Percentiles rank a stretch among this genome's conserved stretches.
Conservation (phyloP, 2,329 filamentous ascomycete species). For the Rasamsonia emersonii region DNA sequence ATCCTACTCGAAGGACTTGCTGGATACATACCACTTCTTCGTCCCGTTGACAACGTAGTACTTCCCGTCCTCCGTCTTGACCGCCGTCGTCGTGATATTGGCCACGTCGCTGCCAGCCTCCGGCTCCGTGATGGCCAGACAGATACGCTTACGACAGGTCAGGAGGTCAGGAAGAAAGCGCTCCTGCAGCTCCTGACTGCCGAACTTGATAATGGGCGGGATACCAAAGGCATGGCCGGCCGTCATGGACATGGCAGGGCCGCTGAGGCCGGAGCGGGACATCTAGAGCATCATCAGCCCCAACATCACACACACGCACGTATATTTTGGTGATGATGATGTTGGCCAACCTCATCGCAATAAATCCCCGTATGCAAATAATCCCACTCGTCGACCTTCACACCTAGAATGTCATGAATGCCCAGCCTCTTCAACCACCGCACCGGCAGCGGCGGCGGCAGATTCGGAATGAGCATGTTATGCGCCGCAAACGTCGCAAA, state of each 20-base stretch:
- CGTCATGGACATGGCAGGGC: conserved; percentile 57
- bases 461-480: conserved; percentile 62
- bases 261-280: conserved; percentile 54
- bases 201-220: conserved; percentile 63
- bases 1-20: conserved; percentile 14
- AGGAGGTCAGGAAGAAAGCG: conserved; percentile 60
- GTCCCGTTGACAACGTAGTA: conserved; percentile 64
- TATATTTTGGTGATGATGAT: background rate
- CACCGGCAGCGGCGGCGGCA: conserved; percentile 61
- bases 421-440: conserved; percentile 58
- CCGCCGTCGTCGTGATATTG: conserved; percentile 61
- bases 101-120: conserved; percentile 66
- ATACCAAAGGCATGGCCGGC: conserved; percentile 66
- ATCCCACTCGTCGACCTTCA: conserved; percentile 65
- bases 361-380: conserved; percentile 64
- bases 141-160: conserved; percentile 56
- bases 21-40: conserved; percentile 57
- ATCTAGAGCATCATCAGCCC: conserved; percentile 37
- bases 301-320: background rate
- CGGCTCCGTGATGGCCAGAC: conserved; percentile 73
- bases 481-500: conserved; percentile 56
- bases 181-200: conserved; percentile 52
- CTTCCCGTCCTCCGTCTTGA: conserved; percentile 53
- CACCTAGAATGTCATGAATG: conserved; percentile 58
- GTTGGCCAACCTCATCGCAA: conserved; percentile 49